Base-by-base conservation (phyloP, 2,329 filamentous ascomycete species). In the Penicillium frequentans region DNA sequence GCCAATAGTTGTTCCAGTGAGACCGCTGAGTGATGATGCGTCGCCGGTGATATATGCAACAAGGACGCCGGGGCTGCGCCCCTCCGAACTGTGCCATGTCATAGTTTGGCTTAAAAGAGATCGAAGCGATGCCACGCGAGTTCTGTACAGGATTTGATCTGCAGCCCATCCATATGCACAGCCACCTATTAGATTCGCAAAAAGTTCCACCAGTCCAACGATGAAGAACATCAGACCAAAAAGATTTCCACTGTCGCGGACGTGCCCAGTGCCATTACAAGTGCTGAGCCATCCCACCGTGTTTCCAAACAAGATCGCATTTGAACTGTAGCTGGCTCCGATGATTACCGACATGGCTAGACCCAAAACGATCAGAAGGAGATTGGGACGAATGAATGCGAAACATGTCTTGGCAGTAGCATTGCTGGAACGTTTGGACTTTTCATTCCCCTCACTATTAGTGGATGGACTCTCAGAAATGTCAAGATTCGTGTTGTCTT, bases 1-100 rank as follows among this genome's bases (percentile, higher is more conserved):
- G 1, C 88, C 87, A 53, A 91, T 80, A 26, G 89, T 87, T 1
- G 86, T 87, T 3, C 89, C 89, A 39, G 85, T 89, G 61, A 91
- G 82, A 1, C 85, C 86, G 29, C 85, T 84, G 7, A 92, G 75
- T 0, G 86, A 82, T 16, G 84, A 85, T 1, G 85, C 83, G 66
- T 92, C 89, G 45, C 82, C 85, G 2, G 87, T 90, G 60, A 92
- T 88, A 62, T 86, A 82, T 0, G 84, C 84, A 2, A 91, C 76
- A 3, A 92, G 76, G 5, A 79, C 76, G 0, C 84, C 80, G 0
- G 89, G 85, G 0, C 81, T 87, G 35, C 87, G 82, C 7, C 80
- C 82, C 27, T 84, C 79, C 1, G 84, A 84, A 64, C 89, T 83
- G 65, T 90, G 88, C 88, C 87, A 91, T 58, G 86, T 80, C 56